Evolutionary conservation across 225 moss, liverwort and hornwort genomes (phyloP), one percentile per base, ranked within the genome.

Genomic region (Marchantia polymorpha): DNA sequence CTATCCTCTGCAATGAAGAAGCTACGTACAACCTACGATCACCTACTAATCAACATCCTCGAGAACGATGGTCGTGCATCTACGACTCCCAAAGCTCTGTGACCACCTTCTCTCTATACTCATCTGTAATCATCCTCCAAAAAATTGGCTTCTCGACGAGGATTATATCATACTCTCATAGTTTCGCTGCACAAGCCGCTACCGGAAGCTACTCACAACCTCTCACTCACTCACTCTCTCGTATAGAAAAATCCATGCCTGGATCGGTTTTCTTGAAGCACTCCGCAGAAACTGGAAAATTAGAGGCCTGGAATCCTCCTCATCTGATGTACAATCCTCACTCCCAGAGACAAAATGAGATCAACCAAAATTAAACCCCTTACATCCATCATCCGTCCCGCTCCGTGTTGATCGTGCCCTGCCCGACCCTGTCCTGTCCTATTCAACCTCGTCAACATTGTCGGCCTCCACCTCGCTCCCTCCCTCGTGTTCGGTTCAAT

Each of bases 271-370:
- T 10, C 47, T 69, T 69, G 69, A 19, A 69, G 69, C 47, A 48
- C 16, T 69, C 47, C 47, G 69, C 47, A 48, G 46, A 39, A 17
- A 20, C 7, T 47, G 0, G 69, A 8, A 31, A 0, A 30, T 22
- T 22, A 39, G 20, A 70, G 8, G 70, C 70, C 4, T 22, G 49
- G 47, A 49, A 49, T 70, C 17, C 16, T 22, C 48, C 48, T 70
- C n/a, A n/a, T n/a, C 70, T 47, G 47, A 70, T 70, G 70, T 70
- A 70, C 70, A 70, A 70, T 70, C 48, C 47, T 70, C 70, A 49
- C 3, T 70, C 48, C 14, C 46, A 47, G 46, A 47, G 29, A 48
- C 49, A 47, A 49, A 70, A 67, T 67, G 27, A 12, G 69, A 69
- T 69, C 12, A 69, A 46, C 47, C 69, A 67, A 69, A 69, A 17